Percentiles rank a stretch among this genome's conserved stretches.
These are phyloP conservation scores for Cordyceps fumosorosea DNA, from an alignment of 2,329 filamentous ascomycete genomes.

Conservation along the genomic window DNA sequence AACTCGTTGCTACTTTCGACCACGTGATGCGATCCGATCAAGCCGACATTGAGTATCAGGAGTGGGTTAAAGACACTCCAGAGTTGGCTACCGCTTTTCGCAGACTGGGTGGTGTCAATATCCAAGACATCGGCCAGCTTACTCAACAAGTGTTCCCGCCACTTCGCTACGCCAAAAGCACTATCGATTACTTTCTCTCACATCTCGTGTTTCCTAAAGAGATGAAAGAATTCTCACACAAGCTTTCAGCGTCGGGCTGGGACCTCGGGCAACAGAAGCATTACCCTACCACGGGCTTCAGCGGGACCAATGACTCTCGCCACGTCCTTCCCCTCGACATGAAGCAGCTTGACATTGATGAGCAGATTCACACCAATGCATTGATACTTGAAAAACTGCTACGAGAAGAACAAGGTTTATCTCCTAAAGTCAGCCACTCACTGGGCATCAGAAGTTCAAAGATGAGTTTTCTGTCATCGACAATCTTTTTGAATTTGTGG, in stretches of 20 bases:
- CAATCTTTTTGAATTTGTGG: constrained; percentile 32
- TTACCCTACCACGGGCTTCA: constrained; percentile 57
- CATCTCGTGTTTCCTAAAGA: constrained; percentile 54
- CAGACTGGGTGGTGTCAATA: constrained; percentile 47
- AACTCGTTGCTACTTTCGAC: constrained; percentile 41
- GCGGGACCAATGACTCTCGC: constrained; percentile 60
- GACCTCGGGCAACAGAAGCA: constrained; percentile 47
- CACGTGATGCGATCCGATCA: constrained; percentile 37
- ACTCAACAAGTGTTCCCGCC: constrained; percentile 42
- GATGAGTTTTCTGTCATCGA: constrained; percentile 21
- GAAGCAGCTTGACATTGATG: constrained; percentile 13
- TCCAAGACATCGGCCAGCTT: constrained; percentile 47
- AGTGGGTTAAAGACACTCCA: constrained; percentile 36
- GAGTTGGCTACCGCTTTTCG: constrained; percentile 30
- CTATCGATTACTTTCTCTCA: constrained; percentile 58
- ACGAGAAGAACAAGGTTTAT: constrained; percentile 40
- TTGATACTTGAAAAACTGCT: constrained; percentile 56
- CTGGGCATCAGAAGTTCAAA: neutral
- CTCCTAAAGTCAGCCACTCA: neutral
- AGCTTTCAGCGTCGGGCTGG: constrained; percentile 62
- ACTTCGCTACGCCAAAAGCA: constrained; percentile 44
- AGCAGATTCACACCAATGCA: constrained; percentile 61
- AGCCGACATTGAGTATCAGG: constrained; percentile 41
- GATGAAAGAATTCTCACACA: constrained; percentile 55
- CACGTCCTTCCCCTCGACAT: constrained; percentile 51